phyloP scores from a whole-genome alignment of 345 rosid genomes.

The Bretschneidera sinensis region DNA sequence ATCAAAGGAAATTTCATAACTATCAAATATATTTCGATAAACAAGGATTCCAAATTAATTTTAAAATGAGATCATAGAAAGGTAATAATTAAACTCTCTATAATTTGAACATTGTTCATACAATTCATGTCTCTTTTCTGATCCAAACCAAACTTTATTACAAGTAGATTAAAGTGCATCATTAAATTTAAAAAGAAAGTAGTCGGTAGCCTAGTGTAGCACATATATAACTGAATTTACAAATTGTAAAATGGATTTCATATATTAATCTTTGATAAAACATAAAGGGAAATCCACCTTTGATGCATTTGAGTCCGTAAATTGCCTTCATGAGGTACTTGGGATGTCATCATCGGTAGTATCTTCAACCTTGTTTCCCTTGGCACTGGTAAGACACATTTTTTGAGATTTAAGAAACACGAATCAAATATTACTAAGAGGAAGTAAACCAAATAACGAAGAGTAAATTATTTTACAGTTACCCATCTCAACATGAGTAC shows the following conservation, averaged over 20 bases:
- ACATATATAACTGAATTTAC: background rate
- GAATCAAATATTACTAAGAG: background rate
- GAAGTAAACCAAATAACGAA: background rate
- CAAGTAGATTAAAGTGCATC: no score
- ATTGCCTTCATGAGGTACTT: slow-evolving; percentile 77
- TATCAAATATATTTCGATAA: no score
- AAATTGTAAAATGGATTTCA: background rate
- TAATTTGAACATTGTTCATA: no score
- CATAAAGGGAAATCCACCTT: slow-evolving; percentile 35
- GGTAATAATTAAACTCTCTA: no score
- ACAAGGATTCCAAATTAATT: no score
- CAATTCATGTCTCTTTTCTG: no score
- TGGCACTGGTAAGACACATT: slow-evolving; percentile 70
- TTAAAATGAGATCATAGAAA: no score
- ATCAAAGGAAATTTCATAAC: no score
- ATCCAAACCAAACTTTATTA: no score
- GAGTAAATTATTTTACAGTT: background rate
- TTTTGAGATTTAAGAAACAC: slow-evolving; percentile 37
- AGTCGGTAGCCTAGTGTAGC: background rate
- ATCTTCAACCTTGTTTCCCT: slow-evolving; percentile 59
- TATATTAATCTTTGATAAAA: background rate
- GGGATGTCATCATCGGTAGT: slow-evolving; percentile 64
- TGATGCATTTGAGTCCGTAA: slow-evolving; percentile 42
- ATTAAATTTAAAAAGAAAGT: slow-evolving; percentile 7
- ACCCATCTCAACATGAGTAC: slow-evolving; percentile 96